phyloP scores from a whole-genome alignment of 23 red algal species.

The Gracilariopsis chorda region DNA sequence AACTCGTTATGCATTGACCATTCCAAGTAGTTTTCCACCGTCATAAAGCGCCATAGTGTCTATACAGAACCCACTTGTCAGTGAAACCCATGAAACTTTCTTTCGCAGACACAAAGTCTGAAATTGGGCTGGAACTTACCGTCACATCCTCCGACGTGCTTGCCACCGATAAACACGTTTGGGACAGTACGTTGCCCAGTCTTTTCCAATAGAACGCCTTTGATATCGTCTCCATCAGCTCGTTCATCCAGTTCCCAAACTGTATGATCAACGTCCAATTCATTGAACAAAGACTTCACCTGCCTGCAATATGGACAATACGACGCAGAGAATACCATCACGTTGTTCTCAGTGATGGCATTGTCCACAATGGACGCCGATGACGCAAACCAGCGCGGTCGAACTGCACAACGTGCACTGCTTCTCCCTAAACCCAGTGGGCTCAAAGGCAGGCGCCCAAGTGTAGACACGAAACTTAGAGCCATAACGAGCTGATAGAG shows the following conservation, averaged over 20 bases:
- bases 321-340: constrained; percentile 85
- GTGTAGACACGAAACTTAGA: neutral
- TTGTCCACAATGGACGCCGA: neutral
- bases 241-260: constrained; percentile 61
- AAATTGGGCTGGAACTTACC: constrained; percentile 13
- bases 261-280: constrained; percentile 59
- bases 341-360: constrained; percentile 18
- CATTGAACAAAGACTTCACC: constrained; percentile 66
- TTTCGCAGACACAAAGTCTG: neutral
- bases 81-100: neutral
- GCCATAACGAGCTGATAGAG: too few relatives aligned
- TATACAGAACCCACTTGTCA: neutral
- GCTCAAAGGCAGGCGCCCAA: neutral
- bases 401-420: neutral
- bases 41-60: constrained; percentile 1
- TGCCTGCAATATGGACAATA: constrained; percentile 86
- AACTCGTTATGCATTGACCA: neutral
- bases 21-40: neutral
- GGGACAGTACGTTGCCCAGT: constrained; percentile 95
- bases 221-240: constrained; percentile 52
- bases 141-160: constrained; percentile 85
- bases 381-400: neutral
- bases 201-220: constrained; percentile 41
- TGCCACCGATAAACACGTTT: constrained; percentile 83
- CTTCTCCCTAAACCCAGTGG: neutral